Evolutionary conservation across 257 asterid species (phyloP), one percentile per base, ranked within the genome.

Genomic region (Solanum neorickii): DNA sequence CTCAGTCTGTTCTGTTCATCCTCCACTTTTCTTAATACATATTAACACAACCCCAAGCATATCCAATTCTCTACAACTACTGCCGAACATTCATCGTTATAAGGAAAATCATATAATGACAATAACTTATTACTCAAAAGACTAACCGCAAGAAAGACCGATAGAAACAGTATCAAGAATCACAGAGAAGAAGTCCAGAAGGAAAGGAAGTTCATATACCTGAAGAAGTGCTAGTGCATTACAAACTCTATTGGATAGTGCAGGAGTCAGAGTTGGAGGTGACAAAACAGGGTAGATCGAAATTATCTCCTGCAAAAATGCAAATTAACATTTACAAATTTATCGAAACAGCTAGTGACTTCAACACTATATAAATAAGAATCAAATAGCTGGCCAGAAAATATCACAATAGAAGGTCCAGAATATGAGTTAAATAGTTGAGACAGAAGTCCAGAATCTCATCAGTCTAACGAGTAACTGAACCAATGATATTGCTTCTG

Each of bases 151-250:
- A 77, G 65, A 78, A 46, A 25, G 5, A 25, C 8, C 31, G 27
- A 74, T 11, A 31, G 60, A 86, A 31, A 23, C 60, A 75, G 39
- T 5, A 89, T 16, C 25, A 65, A 73, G n/a, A 42, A 70, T 6
- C 52, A 37, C 0, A 21, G 20, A 25, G 23, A 25, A 44, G 9
- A 46, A n/a, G 13, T 25, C 41, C 65, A 78, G 16, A 78, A 44
- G 41, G 39, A 25, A 46, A 78, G 49, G 41, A 83, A 68, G 41
- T 62, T 68, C 66, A 62, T 74, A 75, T 68, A 91, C 94, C 94
- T 92, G 94, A 86, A 92, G 86, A 86, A 92, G 92, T 37, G 90
- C 91, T 84, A 91, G 88, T 42, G 86, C 92, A 82, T 92, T 83
- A 88, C 92, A 89, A 35, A 65, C 92, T 82, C 92, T 89, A 23